Base-by-base conservation (phyloP, 2,329 filamentous ascomycete species). In the Colletotrichum scovillei region DNA sequence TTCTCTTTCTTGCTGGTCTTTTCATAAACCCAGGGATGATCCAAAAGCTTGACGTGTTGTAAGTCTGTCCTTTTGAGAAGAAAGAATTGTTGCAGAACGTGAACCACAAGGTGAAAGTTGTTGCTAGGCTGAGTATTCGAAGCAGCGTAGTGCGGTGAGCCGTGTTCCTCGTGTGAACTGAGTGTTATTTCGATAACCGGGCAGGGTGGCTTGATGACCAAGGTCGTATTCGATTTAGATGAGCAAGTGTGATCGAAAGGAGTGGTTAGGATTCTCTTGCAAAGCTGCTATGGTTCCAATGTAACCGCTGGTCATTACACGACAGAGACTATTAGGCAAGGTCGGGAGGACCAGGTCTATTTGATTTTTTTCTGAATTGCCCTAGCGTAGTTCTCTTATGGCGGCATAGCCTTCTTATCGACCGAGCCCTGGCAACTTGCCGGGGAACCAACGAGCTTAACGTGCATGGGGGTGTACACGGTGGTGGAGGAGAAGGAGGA, bases 391-490 rank as follows among this genome's bases (percentile, higher is more conserved):
- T 67, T 63, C 49, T 73, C 67, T 67, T 62, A 73, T 67, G 71
- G 67, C 67, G 70, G 70, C 70, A 72, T 69, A 73, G 71, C 71
- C 67, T 72, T 73, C 71, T 72, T 73, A 72, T 73, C 62, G 55
- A 72, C 71, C 62, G 46, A 72, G 52, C 67, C 70, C 71, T 58
- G 56, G 71, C 67, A 72, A 72, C 55, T 59, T 66, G 67, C 71
- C 67, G 71, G 67, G 71, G 67, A 67, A 57, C 26, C 53, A 32
- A 32, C 56, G 64, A 73, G 71, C 67, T 73, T 62, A 72, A 71
- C 62, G 63, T 67, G 71, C 71, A 73, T 72, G 71, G 71, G 70
- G 66, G 70, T 64, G 59, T 72, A 35, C 32, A 35, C 32, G 66
- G 53, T 64, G 70, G 65, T 42, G 69, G 55, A 26, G 53, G 32